Percentiles rank a stretch among this genome's conserved stretches.
Conservation (phyloP, 139 green algal genomes). For the Edaphochlamys debaryana region DNA sequence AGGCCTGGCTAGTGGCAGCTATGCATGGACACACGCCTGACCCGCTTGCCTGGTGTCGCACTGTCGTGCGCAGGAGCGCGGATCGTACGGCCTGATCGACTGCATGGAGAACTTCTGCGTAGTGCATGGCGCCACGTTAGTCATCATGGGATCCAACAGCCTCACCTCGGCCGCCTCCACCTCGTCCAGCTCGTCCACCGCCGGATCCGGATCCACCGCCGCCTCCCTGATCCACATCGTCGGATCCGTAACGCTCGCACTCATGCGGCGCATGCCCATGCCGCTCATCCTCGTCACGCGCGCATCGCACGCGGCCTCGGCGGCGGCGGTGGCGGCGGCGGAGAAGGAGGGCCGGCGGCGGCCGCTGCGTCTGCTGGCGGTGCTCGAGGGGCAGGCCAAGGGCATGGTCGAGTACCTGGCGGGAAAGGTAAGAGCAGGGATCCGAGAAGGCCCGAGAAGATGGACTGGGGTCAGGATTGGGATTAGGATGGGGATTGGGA, state of each 20-base stretch:
- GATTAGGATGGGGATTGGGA: too few species aligned
- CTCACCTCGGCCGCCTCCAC: conserved; percentile 1
- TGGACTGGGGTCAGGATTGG: too few species aligned
- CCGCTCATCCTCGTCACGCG: conserved; percentile 21
- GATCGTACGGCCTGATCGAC: conserved; percentile 11
- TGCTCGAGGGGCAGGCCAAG: conserved; percentile 13
- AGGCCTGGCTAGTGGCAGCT: too few species aligned
- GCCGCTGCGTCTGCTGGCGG: not conserved
- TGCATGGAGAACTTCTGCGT: conserved; percentile 14
- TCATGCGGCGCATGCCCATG: conserved; percentile 13
- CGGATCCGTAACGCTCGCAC: conserved; percentile 15
- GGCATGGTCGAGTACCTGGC: conserved; percentile 21
- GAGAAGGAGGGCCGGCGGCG: conserved; percentile 5
- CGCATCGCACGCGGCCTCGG: not conserved
- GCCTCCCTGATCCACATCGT: not conserved
- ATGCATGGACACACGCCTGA: too few species aligned
- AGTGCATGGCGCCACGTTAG: not conserved
- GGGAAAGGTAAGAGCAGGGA: not conserved
- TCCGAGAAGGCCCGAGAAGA: too few species aligned
- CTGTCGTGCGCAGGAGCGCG: conserved; percentile 16
- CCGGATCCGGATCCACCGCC: not conserved
- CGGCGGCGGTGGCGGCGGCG: not conserved
- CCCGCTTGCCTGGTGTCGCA: too few species aligned
- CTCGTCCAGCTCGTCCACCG: not conserved
- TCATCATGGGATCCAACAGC: conserved; percentile 15